Base-by-base conservation (phyloP, 345 rosid genomes). In the Aegle marmelos region DNA sequence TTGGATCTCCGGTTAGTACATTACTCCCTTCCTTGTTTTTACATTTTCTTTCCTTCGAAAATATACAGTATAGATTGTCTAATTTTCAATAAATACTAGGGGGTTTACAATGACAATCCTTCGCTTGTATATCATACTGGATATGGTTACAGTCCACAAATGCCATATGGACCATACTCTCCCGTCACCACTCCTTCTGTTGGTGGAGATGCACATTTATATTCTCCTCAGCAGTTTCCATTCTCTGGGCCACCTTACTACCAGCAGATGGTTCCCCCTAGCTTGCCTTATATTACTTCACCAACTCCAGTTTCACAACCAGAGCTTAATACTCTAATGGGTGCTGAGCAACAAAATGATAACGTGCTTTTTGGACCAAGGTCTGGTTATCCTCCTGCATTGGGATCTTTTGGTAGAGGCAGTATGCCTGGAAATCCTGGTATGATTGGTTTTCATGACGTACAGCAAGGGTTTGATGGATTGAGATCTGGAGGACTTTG, bases 91-190 rank as follows among this genome's bases (percentile, higher is more conserved):
- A 79, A 65, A 80, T 64, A 57, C 30, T 80, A 93, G 98, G 97
- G 90, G 74, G 80, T 93, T 72, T 93, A 88, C 88, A 93, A 87
- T 45, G 97, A 93, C 59, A 91, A 84, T 87, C 88, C 92, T 58
- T 89, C 97, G 53, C 78, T 93, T 57, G 87, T 93, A 27, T 93
- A 84, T 84, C 98, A 93, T 81, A 66, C 92, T 57, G 98, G 94
- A 79, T 93, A 91, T 83, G 93, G 94, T 67, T 93, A 89, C 86
- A 85, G 87, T 81, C 92, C 98, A 0, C 92, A 90, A 85, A 89
- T 93, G 92, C 94, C 97, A 57, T 91, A 89, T 77, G 97, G 97
- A 62, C 94, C 93, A 72, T 93, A 91, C 83, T 93, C 98, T 73
- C 98, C 97, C 1, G 98, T 89, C 79, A 88, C 97, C 54, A 85